A percentile compares a stretch with the other conserved stretches of the same genome.
These are phyloP conservation scores for Gyrodon lividus DNA, from an alignment of 768 basidiomycete genomes.

Conservation along the genomic window DNA sequence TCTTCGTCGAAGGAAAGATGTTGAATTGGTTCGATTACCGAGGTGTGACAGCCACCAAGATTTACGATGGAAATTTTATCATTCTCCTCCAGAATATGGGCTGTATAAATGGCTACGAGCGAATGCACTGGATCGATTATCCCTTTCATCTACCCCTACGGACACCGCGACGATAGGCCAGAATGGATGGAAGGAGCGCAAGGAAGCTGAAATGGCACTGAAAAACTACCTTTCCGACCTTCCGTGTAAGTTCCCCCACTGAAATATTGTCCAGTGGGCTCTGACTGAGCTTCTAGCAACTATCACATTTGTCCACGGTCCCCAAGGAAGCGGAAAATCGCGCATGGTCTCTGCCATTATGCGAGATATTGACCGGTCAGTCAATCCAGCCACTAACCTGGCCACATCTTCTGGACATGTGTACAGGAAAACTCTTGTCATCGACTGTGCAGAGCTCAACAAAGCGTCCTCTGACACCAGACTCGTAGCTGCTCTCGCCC, in stretches of 20 bases:
- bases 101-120: conserved; percentile 75
- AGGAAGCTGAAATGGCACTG: conserved; percentile 69
- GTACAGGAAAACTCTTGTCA: conserved; percentile 63
- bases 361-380: conserved; percentile 51
- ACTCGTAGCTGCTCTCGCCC: conserved; percentile 68
- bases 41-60: conserved; percentile 39
- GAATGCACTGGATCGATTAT: conserved; percentile 57
- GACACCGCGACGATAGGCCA: conserved; percentile 23
- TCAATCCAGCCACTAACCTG: not conserved
- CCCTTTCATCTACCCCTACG: conserved; percentile 24
- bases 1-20: conserved; percentile 81
- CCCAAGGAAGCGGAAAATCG: conserved; percentile 80
- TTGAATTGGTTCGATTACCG: conserved; percentile 81
- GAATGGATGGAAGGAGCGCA: conserved; percentile 82
- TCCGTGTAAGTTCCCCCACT: conserved; percentile 51
- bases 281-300: conserved; percentile 46
- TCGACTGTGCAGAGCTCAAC: conserved; percentile 79
- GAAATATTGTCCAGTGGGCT: not conserved
- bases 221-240: conserved; percentile 73
- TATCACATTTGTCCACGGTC: conserved; percentile 76
- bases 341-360: conserved; percentile 55
- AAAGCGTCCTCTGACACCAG: conserved; percentile 67
- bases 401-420: not conserved
- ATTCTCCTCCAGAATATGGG: conserved; percentile 51
- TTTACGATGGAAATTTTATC: not conserved